Conservation (phyloP, 352 stramenopile species). For the Phytophthora cactorum region DNA sequence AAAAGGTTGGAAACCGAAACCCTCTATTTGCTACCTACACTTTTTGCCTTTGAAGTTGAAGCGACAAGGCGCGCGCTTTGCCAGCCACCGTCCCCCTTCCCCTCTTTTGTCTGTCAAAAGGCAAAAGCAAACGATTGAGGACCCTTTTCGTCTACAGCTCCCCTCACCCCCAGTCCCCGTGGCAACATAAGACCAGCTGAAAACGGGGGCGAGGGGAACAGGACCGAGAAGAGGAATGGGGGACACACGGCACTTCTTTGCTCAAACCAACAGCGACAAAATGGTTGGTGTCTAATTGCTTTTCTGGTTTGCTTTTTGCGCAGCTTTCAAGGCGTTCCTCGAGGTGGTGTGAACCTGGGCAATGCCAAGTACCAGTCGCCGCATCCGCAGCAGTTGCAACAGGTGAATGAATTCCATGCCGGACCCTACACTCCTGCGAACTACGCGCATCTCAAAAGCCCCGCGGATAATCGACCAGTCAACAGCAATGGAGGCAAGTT, state of each 20-base stretch:
- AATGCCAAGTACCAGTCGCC: slow-evolving; percentile 35
- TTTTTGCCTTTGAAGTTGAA: slow-evolving; percentile 39
- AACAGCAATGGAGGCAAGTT: slow-evolving; percentile 34
- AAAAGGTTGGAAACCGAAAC: slow-evolving; percentile 36
- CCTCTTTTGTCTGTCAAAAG: slow-evolving; percentile 7
- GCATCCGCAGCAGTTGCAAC: slow-evolving; percentile 45
- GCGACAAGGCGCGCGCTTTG: slow-evolving; percentile 22
- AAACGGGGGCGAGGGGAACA: slow-evolving; percentile 25
- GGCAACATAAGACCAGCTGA: slow-evolving; percentile 32
- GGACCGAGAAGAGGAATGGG: slow-evolving; percentile 32
- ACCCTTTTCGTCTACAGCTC: slow-evolving; percentile 26
- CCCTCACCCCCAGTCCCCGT: slow-evolving; percentile 26
- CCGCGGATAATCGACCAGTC: slow-evolving; percentile 23
- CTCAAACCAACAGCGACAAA: slow-evolving; percentile 4
- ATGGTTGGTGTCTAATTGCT: slow-evolving; percentile 26
- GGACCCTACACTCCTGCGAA: slow-evolving; percentile 28
- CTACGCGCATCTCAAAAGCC: slow-evolving; percentile 38
- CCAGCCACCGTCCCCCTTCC: slow-evolving; percentile 16
- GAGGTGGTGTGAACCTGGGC: slow-evolving; percentile 17
- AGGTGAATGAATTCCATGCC: slow-evolving; percentile 44
- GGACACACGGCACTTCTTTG: slow-evolving; percentile 32
- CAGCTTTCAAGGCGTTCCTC: slow-evolving; percentile 41
- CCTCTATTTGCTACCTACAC: slow-evolving; percentile 11
- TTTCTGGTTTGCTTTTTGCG: slow-evolving; percentile 8
- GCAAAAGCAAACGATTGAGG: not conserved